Evolutionary conservation across 2,329 filamentous ascomycete species (phyloP), one percentile per base, ranked within the genome.

Genomic region (Venturia aucupariae): DNA sequence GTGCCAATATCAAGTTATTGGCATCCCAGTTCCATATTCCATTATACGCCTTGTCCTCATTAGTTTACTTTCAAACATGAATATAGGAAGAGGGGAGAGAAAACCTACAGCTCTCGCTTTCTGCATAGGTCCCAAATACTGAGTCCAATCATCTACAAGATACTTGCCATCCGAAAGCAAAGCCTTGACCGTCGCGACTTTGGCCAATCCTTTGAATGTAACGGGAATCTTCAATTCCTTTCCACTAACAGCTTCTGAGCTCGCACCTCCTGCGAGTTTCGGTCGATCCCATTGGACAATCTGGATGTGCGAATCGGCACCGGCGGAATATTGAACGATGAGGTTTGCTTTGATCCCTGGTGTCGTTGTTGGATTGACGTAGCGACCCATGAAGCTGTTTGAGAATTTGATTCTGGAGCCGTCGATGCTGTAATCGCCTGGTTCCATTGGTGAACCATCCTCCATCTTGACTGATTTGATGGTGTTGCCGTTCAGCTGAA

Each of bases 61-160:
- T 59, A 62, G 61, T 6, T 38, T 59, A 57, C 4, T 38, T n/a
- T 11, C 22, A n/a, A 10, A 19, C n/a, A 24, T 32, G n/a, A 60
- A 32, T 41, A 1, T 38, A 6, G 32, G 10, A 27, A 13, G 17
- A 17, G n/a, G 6, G 57, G 22, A 15, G 35, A 38, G 35, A n/a
- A 13, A 19, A 63, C 67, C 63, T 65, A 68, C 67, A 67, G 72
- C 71, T 10, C 74, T 64, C 0, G 68, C 75, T 67, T 82, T 76
- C 69, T 85, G 82, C 30, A 86, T 70, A 2, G 79, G 75, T 0
- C 80, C 80, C 1, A 85, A 71, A 38, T 77, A 83, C 68, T 77
- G 71, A 0, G 84, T 86, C 81, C 81, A 86, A 61, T 81, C 78
- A 67, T 86, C 84, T 4, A 82, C 76, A 7, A 86, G 69, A 62